Base-by-base conservation (phyloP, 1,284 basidiomycete genomes). In the Pseudozyma tsukubaensis region DNA sequence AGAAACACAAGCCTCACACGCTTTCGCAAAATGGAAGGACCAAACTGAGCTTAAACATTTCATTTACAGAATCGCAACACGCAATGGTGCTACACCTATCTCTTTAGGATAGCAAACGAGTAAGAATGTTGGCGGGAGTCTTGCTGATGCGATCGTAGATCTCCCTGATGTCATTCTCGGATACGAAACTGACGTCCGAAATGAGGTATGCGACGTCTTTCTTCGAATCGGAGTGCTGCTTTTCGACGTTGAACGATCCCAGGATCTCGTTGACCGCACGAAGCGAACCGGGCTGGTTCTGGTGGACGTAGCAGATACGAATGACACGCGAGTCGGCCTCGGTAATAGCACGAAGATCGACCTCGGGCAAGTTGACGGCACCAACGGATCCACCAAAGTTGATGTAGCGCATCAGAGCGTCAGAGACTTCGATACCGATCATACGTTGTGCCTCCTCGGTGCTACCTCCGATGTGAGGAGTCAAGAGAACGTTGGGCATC, bases 291-390 rank as follows among this genome's bases (percentile, higher is more conserved):
- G 97, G 97, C 86, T 96, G 92, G 87, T 99, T 99, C 86, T 89
- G 90, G 88, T 99, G 96, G 53, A 98, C 93, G 86, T 98, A 91
- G 87, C 97, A 99, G 49, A 99, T 88, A 74, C 96, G 92, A 76
- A 98, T 91, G 77, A 91, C 88, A 80, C 90, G 90, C 67, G 93
- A 90, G 47, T 97, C 94, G 12, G 90, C 89, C 56, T 86, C 85
- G 43, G 86, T 86, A 16, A 93, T 91, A 83, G 97, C 96, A 67
- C 96, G 92, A 43, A 99, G 88, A 86, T 96, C 93, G 80, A 99
- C 96, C 87, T 99, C 97, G 67, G 96, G 96, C 90, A 99, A 98
- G 88, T 99, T 98, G 88, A 99, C 96, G 1, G 94, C 90, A 50
- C 94, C 94, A 56, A 94, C 79, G 7, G 93, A 92, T 24, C 72